Evolutionary conservation across 2,329 filamentous ascomycete genomes (phyloP).

Genomic region (Fusarium neocosmosporiellum): DNA sequence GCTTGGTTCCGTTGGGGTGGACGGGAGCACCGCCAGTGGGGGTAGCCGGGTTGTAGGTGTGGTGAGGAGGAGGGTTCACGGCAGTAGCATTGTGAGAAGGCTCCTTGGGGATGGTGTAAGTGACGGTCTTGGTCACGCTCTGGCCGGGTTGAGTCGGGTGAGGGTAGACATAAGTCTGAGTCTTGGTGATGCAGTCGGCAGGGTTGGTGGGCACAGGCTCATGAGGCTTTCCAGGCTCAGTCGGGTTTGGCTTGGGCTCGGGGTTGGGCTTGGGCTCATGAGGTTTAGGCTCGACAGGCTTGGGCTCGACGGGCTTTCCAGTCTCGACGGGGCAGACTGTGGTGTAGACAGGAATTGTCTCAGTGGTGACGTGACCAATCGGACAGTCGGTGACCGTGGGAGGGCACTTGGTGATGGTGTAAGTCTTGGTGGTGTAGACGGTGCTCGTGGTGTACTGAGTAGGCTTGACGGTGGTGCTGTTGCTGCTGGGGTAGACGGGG

Average conservation of each 20-base stretch:
- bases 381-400: constrained; percentile 32
- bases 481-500: constrained; percentile 8
- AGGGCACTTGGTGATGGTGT: constrained; percentile 35
- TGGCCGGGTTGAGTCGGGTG: constrained; percentile 39
- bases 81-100: constrained; percentile 31
- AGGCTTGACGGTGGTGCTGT: constrained; percentile 31
- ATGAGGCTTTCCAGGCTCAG: constrained; percentile 28
- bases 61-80: constrained; percentile 30
- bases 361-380: constrained; percentile 35
- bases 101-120: constrained; percentile 38
- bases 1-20: constrained; percentile 30
- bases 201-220: constrained; percentile 34
- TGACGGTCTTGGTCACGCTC: constrained; percentile 41
- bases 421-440: constrained; percentile 37
- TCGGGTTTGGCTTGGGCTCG: constrained; percentile 18
- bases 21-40: constrained; percentile 30
- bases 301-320: constrained; percentile 23
- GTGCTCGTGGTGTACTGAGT: constrained; percentile 34
- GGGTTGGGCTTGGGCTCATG: constrained; percentile 28
- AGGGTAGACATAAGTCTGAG: constrained; percentile 41
- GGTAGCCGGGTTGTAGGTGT: constrained; percentile 31
- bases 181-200: constrained; percentile 41
- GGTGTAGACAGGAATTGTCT: constrained; percentile 37
- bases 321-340: constrained; percentile 33
- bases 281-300: constrained; percentile 23